Evolutionary conservation across 1,284 basidiomycete species (phyloP).

Genomic region (Tilletia walkeri): DNA sequence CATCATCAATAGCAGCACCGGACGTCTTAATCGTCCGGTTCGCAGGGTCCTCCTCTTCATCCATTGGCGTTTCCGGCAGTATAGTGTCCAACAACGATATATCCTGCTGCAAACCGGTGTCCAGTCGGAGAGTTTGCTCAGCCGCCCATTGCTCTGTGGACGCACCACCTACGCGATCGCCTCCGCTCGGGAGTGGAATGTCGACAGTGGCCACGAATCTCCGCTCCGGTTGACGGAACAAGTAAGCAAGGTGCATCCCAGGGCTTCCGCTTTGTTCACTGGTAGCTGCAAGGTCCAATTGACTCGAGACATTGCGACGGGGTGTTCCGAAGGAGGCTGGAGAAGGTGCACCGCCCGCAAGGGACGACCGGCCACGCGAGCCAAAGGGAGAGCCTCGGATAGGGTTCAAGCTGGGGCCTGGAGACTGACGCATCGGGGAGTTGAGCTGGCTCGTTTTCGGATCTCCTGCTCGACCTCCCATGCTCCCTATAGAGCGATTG

Average conservation of each 20-base stretch:
- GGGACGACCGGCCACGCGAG: background rate
- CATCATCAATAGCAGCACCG: background rate
- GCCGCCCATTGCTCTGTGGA: constrained; percentile 14
- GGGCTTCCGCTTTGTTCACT: background rate
- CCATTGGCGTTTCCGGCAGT: background rate
- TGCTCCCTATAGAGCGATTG: background rate
- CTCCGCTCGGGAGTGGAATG: background rate
- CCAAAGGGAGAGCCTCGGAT: too few relatives aligned
- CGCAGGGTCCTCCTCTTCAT: background rate
- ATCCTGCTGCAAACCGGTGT: background rate
- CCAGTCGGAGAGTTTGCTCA: background rate
- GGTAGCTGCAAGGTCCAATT: constrained; percentile 1
- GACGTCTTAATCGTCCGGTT: background rate
- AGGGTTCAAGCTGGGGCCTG: background rate
- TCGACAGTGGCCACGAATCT: constrained; percentile 8
- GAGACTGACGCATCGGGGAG: background rate
- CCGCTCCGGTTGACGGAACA: constrained; percentile 8
- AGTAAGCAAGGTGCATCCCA: background rate
- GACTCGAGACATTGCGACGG: background rate
- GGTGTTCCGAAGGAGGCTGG: background rate
- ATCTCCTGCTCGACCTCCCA: background rate
- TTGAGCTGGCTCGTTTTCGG: too few relatives aligned
- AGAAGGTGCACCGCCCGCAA: constrained; percentile 9
- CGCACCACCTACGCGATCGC: background rate
- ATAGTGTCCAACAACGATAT: background rate